phyloP scores from a whole-genome alignment of 495 filamentous ascomycete genomes.

The Tuber melanosporum region DNA sequence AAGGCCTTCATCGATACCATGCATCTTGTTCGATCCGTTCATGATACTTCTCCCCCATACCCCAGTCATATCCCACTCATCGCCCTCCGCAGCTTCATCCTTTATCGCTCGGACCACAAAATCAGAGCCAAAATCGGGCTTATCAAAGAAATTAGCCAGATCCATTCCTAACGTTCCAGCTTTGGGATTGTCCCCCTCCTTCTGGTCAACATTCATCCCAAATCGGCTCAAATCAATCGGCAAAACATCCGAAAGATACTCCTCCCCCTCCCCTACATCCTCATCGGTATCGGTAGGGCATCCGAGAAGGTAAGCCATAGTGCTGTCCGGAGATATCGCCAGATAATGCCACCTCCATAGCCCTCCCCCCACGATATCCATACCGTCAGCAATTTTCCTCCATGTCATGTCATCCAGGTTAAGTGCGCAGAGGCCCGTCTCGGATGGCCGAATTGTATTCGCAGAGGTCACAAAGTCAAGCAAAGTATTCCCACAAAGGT shows the following conservation, averaged over 20 bases:
- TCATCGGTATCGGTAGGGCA: conserved; percentile 57
- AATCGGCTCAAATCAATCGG: conserved; percentile 68
- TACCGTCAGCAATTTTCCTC: conserved; percentile 88
- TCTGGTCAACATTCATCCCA: conserved; percentile 22
- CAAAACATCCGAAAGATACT: conserved; percentile 88
- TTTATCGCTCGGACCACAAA: conserved; percentile 40
- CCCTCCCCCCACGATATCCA: conserved; percentile 73
- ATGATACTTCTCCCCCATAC: conserved; percentile 34
- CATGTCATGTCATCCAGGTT: conserved; percentile 80
- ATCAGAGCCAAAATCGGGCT: conserved; percentile 29
- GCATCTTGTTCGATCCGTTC: conserved; percentile 28
- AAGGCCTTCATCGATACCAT: conserved; percentile 6
- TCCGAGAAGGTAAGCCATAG: conserved; percentile 93
- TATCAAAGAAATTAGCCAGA: conserved; percentile 37
- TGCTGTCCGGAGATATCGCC: conserved; percentile 83
- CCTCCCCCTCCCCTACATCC: conserved; percentile 56
- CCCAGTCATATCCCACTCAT: conserved; percentile 37
- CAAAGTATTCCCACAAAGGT: conserved; percentile 85
- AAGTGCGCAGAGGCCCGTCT: conserved; percentile 82
- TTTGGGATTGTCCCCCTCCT: conserved; percentile 31
- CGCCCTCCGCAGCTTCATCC: conserved; percentile 40
- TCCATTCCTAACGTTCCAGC: conserved; percentile 40
- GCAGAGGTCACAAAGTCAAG: conserved; percentile 91
- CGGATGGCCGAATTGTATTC: conserved; percentile 69
- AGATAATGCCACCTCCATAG: conserved; percentile 97